Base-by-base conservation (phyloP, 169 alveolate genomes). In the Cryptosporidium baileyi region DNA sequence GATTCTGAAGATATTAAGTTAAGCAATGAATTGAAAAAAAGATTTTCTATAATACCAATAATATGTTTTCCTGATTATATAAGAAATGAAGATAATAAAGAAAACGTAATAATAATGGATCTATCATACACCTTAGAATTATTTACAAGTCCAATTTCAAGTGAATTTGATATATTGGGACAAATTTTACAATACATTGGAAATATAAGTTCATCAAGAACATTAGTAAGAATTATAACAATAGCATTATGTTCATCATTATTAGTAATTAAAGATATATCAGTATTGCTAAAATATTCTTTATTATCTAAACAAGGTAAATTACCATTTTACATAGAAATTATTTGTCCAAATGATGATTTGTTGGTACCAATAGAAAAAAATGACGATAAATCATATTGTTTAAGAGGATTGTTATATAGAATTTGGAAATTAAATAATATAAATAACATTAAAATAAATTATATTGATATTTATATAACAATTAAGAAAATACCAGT, bases 61-160 rank as follows among this genome's bases (percentile, higher is more conserved):
- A 34, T 74, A 22, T 74, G 85, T 9, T 74, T 74, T 57, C 67
- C 85, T 13, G 85, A 74, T 15, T 32, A 28, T 57, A 61, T 74
- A 7, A 74, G 65, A 54, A 34, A 34, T 2, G 61, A 40, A 6
- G 13, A 26, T 1, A 51, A 74, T 15, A 19, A 8, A 11, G 67
- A 40, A 6, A 11, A 74, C n/a, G 8, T 74, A 22, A 54, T 57
- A 51, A 9, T 57, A 1, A 74, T 74, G 85, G 57, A 59, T 15
- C 32, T 52, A 47, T 54, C 74, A 8, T 74, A 54, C 24, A 38
- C 57, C 30, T 54, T 74, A 41, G 85, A 74, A n/a, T 34, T 74
- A 5, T 74, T 51, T 52, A 52, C 85, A 9, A 74, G 85, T 74
- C 85, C 85, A 36, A 74, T 74, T 17, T 74, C 85, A 28, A 52